These are phyloP conservation scores for Blepharisma japonicum DNA, from an alignment of 73 alveolate species.

Conservation along the genomic window DNA sequence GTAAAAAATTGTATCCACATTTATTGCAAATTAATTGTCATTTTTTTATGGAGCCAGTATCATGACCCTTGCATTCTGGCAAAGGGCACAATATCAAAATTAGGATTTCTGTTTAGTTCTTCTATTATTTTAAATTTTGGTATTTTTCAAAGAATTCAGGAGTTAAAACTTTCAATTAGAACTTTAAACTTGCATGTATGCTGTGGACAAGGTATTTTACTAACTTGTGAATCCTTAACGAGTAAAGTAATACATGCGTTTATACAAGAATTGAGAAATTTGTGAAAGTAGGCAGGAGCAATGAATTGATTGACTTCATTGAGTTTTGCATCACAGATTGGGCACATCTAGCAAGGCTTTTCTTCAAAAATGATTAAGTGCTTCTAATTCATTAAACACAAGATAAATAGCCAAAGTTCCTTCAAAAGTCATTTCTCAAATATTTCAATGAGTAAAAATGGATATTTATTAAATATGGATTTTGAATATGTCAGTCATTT, in stretches of 20 bases:
- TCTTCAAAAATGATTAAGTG: no score
- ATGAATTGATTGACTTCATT: no score
- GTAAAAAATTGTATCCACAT: conserved; percentile 3
- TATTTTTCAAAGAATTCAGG: not conserved
- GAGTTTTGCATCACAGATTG: no score
- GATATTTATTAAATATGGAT: no score
- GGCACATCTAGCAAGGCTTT: no score
- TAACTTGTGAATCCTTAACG: not conserved
- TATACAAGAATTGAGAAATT: not conserved
- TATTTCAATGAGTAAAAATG: no score
- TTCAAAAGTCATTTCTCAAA: no score
- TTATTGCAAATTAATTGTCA: not conserved
- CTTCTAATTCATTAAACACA: no score
- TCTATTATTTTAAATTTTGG: not conserved
- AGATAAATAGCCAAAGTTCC: no score
- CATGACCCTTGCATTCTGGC: conserved; percentile 10
- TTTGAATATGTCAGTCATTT: no score
- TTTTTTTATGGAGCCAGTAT: not conserved
- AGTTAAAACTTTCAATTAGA: not conserved
- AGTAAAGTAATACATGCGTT: not conserved
- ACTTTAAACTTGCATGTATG: not conserved
- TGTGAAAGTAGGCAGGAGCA: not conserved
- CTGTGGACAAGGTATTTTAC: not conserved
- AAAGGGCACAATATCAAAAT: not conserved
- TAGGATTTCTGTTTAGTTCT: not conserved